Evolutionary conservation across 441 rosid genomes (phyloP).

Genomic region (Gossypium gossypioides): DNA sequence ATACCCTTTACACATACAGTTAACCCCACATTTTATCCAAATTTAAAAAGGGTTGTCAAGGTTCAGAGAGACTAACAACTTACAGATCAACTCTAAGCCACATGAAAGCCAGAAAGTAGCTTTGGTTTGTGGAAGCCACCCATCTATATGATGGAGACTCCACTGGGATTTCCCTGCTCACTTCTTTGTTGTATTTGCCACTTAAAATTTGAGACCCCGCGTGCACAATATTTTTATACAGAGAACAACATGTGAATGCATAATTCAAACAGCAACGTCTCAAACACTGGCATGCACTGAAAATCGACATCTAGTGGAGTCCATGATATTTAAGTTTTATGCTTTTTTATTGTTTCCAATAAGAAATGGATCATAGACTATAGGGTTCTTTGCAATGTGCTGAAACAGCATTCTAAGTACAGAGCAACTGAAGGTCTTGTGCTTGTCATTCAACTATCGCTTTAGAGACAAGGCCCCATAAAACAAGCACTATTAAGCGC

Average conservation of each 20-base stretch:
- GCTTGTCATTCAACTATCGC: not conserved
- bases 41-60: not conserved
- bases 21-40: constrained; percentile 18
- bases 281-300: constrained; percentile 6
- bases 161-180: constrained; percentile 17
- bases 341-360: not conserved
- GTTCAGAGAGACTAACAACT: not conserved
- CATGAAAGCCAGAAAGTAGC: constrained; percentile 20
- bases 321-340: not conserved
- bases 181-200: constrained; percentile 4
- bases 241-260: constrained; percentile 12
- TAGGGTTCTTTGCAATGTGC: not conserved
- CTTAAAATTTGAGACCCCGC: constrained; percentile 17
- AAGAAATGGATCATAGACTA: not conserved
- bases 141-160: constrained; percentile 16
- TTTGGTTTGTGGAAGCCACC: constrained; percentile 2
- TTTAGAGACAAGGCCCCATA: not conserved
- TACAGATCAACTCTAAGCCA: constrained; percentile 14
- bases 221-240: not conserved
- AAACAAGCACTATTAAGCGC: not conserved
- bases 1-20: constrained; percentile 12
- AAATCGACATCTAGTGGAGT: constrained; percentile 1
- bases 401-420: not conserved
- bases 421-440: not conserved
- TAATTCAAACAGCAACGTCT: constrained; percentile 9